Evolutionary conservation across 805 yeast species (phyloP), one percentile per base, ranked within the genome.

Genomic region (Wickerhamomyces silvicola): DNA sequence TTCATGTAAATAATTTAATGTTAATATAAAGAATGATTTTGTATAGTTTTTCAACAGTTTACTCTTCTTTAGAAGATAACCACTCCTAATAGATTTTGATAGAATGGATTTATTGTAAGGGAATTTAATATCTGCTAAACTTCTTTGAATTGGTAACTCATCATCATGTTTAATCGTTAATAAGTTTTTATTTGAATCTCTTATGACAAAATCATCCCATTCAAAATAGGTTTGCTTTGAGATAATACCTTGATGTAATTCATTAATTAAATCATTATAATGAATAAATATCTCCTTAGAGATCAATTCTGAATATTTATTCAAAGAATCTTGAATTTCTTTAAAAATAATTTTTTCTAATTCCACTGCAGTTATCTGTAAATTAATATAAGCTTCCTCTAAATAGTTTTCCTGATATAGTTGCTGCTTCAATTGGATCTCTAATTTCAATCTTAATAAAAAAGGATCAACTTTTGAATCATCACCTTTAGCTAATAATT

Each of bases 31-130:
- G 75, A 85, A 90, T 3, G 88, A 90, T 39, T 77, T 72, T 6
- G 88, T 73, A 57, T 87, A 92, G 17, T 86, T 80, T 62, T 88
- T 88, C 45, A 92, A 65, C 52, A 78, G 83, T 66, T 88, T 90
- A 8, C 96, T 82, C 48, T 94, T 73, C 55, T 96, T 74, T 54
- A 86, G 94, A 36, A 90, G 64, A 38, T 65, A 72, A 3, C 97
- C 97, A 14, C 85, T 74, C 36, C 86, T 72, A 21, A 88, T 70
- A 36, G 74, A 75, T 35, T 59, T 63, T 6, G 87, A 75, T 34
- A 85, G 62, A 5, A 84, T 70, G 27, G 86, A 79, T 46, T 70
- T 69, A 54, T 75, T 83, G 49, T 77, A 69, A 16, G 78, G 78
- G 50, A 85, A 87, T 7, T 56, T 50, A 26, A 88, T 69, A 38